Base-by-base conservation (phyloP, 2,329 filamentous ascomycete species). In the Nemania serpens region DNA sequence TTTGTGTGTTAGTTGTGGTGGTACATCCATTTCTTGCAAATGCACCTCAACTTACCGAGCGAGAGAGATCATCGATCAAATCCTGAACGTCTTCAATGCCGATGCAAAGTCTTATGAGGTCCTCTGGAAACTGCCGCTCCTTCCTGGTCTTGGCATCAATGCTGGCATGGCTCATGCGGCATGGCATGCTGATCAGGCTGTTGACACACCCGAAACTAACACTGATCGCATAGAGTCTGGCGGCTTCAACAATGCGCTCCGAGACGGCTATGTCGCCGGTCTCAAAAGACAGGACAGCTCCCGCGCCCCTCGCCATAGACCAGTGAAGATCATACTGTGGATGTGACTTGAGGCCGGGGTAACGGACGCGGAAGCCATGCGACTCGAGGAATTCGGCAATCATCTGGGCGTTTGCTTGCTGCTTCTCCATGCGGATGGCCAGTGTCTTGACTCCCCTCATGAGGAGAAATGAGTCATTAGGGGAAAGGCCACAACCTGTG, bases 171-270 rank as follows among this genome's bases (percentile, higher is more conserved):
- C 94, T 98, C 96, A 99, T 99, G 72, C 94, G 93, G 79, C 95
- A 99, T 9, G 95, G 94, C 94, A 99, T 97, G 79, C 93, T 97
- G 77, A 99, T 99, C 75, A 99, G 81, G 74, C 91, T 96, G 80
- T 99, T 99, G 67, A 99, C 95, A 75, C 95, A 98, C 49, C 95
- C 95, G 74, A 99, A 99, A 73, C 92, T 97, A 61, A 99, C 95
- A 67, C 91, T 96, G 69, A 99, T 99, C 36, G 91, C 93, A 88
- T 92, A 99, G 34, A 99, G 81, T 66, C 91, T 87, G 2, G 95
- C 91, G 33, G 91, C 91, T 78, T 98, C 95, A 5, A 99, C 95
- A 70, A 99, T 97, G 41, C 93, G 86, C 79, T 97, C 92, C 4
- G 91, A 96, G 34, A 97, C 78, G 7, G 82, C 79, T 2, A 93